Evolutionary conservation across 768 basidiomycete genomes (phyloP).

Genomic region (Coprinellus micaceus): DNA sequence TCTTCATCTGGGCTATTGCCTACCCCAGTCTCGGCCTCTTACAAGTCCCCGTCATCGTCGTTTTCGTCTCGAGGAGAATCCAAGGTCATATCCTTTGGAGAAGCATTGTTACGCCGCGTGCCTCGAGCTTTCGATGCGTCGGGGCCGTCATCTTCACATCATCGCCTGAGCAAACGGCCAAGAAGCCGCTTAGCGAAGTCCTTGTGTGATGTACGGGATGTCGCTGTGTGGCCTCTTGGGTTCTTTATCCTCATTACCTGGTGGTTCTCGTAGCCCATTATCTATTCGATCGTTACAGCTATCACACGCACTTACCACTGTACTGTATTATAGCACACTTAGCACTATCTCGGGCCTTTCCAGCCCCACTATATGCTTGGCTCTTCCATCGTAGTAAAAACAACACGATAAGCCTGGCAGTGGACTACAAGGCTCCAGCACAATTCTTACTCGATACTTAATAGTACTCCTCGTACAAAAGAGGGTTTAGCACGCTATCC

Average conservation of each 20-base stretch:
- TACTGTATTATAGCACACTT: too few species aligned
- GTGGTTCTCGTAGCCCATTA: conserved; percentile 5
- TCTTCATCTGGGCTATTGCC: neutral
- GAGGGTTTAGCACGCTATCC: too few species aligned
- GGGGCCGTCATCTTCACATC: neutral
- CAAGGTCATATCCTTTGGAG: neutral
- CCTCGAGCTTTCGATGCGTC: conserved; percentile 1
- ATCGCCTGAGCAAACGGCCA: neutral
- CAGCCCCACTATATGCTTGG: too few species aligned
- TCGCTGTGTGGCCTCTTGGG: conserved; percentile 40
- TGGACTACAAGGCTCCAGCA: too few species aligned
- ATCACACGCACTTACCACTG: too few species aligned
- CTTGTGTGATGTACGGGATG: conserved; percentile 38
- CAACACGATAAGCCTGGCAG: too few species aligned
- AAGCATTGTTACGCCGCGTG: neutral
- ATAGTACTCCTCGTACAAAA: too few species aligned
- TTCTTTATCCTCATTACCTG: conserved; percentile 36
- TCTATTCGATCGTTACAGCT: neutral
- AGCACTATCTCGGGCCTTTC: too few species aligned
- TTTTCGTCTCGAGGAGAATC: neutral
- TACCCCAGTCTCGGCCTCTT: neutral
- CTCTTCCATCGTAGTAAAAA: too few species aligned
- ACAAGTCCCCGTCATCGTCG: too few species aligned
- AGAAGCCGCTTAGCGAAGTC: conserved; percentile 25
- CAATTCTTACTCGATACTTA: too few species aligned